These are phyloP conservation scores for Dactylonectria estremocensis DNA, from an alignment of 2,329 filamentous ascomycete species.

Conservation along the genomic window DNA sequence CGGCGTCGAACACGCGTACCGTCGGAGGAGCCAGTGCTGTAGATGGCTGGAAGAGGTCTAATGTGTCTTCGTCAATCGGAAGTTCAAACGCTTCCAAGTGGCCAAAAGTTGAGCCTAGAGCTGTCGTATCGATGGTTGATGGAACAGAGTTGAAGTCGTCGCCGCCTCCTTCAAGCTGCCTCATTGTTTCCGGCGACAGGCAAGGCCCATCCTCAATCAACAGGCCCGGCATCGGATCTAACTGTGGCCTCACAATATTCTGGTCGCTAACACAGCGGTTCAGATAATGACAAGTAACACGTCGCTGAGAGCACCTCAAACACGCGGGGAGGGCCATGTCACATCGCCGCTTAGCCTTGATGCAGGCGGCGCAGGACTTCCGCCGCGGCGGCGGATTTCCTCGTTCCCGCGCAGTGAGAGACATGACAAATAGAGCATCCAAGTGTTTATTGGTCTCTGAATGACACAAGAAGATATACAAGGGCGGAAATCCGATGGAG, in stretches of 20 bases:
- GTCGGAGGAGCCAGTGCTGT: constrained; percentile 43
- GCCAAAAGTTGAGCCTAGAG: constrained; percentile 33
- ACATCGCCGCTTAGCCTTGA: constrained; percentile 70
- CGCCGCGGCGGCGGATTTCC: constrained; percentile 64
- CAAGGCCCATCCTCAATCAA: constrained; percentile 28
- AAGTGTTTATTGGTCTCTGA: not conserved
- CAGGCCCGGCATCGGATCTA: constrained; percentile 28
- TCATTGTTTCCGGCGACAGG: constrained; percentile 11
- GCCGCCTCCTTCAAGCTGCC: constrained; percentile 13
- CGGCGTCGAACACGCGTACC: constrained; percentile 38
- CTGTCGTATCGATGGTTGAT: constrained; percentile 34
- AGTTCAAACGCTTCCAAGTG: constrained; percentile 31
- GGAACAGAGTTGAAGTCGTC: constrained; percentile 40
- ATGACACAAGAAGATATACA: not conserved
- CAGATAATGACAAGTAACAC: constrained; percentile 65
- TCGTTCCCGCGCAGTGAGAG: constrained; percentile 54
- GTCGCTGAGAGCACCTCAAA: constrained; percentile 65
- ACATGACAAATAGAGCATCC: constrained; percentile 40
- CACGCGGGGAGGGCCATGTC: constrained; percentile 67
- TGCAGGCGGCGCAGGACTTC: constrained; percentile 72
- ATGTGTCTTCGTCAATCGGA: constrained; percentile 32
- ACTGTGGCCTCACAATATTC: not conserved
- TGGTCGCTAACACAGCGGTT: constrained; percentile 8
- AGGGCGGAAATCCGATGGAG: constrained; percentile 18
- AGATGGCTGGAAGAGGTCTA: constrained; percentile 44